Evolutionary conservation across 2,329 filamentous ascomycete genomes (phyloP), one percentile per base, ranked within the genome.

Genomic region (Sporothrix variecibatus): DNA sequence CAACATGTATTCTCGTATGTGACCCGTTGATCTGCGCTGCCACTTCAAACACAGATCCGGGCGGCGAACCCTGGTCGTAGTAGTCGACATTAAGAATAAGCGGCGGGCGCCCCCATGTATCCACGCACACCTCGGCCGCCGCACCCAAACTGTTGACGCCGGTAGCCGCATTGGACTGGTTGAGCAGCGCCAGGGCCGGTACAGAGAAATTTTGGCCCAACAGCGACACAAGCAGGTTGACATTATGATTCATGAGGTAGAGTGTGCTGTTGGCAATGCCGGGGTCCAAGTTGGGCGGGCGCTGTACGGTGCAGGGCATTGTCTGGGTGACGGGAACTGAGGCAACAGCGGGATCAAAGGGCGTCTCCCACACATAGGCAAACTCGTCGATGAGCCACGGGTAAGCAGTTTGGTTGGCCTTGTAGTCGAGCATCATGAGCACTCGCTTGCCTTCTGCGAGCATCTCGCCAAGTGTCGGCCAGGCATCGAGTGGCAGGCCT

Each of bases 371-470:
- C 83, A 97, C 88, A 80, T 97, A 93, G 6, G 88, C 89, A 84
- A 97, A 98, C 82, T 98, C 87, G 81, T 97, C 93, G 56, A 97
- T 86, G 58, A 97, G 87, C 89, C 94, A 98, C 0, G 95, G 94
- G 23, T 94, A 91, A 26, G 87, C 86, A 0, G 86, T 89, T 82
- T 97, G 93, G 81, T 97, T 91, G 77, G 94, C 93, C 77, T 91
- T 86, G 84, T 97, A 97, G 83, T 97, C 94, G 83, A 97, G 88
- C 83, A 96, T 94, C 81, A 96, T 87, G 76, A 97, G 87, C 1
- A 93, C 91, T 12, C 94, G 88, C 82, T 93, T 90, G 74, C 89
- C 88, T 26, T 81, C 84, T 11, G 94, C 81, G 77, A 97, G 94
- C 87, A 97, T 90, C 72, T 92, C 87, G 26, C 88, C 90, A 0